Base-by-base conservation (phyloP, 1,284 basidiomycete species). In the Ustilago trichophora region DNA sequence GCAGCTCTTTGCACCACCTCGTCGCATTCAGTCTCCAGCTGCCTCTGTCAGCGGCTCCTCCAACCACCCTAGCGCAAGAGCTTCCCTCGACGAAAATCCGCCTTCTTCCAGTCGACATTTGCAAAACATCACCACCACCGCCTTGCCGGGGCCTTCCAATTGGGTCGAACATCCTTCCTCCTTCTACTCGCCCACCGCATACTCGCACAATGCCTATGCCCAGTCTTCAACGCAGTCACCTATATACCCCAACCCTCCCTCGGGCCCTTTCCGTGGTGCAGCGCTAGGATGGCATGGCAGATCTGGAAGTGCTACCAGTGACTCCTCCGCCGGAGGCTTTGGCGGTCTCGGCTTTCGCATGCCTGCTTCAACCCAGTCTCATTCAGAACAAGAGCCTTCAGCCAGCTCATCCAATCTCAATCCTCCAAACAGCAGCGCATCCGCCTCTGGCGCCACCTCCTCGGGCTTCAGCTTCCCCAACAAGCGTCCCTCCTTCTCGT, bases 251-350 rank as follows among this genome's bases (percentile, higher is more conserved):
- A 45, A 62, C 27, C 37, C 46, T 32, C 49, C 51, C 9, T 35
- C 55, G 12, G 65, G 70, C 1, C 70, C 65, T 9, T 72, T 72
- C 21, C 67, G 67, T 15, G 67, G 67, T 19, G 65, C 70, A 26
- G 70, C 65, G 3, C 51, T 72, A 31, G 62, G 50, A 18, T 60
- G 53, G 57, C 70, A 72, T 38, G 66, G 57, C 10, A 56, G 70
- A 34, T 54, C 64, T 6, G 70, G 65, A 10, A 64, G 60, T 16
- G 65, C 46, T 6, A 69, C 65, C 35, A 69, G 70, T 36, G 62
- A 72, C 35, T 72, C 66, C 21, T 68, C 65, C 11, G 59, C 65
- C 2, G 66, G 65, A 2, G 70, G 70, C 18, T 56, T 54, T 24
- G 65, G 58, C 12, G 65, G 65, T 16, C 58, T 68, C 18, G 54